Evolutionary conservation across 2,329 filamentous ascomycete species (phyloP).

Genomic region (Penicillium corylophilum): DNA sequence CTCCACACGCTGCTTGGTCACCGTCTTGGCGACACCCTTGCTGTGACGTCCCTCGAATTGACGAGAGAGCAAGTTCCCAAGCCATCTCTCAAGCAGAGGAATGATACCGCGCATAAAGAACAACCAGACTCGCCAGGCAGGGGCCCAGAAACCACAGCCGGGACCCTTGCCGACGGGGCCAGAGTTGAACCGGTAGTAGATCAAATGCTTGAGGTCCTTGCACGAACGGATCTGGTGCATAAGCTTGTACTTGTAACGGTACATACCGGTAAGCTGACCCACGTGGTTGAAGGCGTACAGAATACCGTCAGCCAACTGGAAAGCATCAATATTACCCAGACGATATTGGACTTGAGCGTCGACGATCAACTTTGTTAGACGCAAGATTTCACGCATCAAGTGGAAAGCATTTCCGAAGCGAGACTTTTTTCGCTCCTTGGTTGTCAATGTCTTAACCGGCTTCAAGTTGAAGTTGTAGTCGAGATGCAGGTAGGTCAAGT

Average conservation of each 20-base stretch:
- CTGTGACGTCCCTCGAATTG: constrained; percentile 98
- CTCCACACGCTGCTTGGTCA: constrained; percentile 98
- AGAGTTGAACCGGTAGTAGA: constrained; percentile 98
- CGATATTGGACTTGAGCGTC: constrained; percentile 98
- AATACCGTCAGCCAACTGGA: constrained; percentile 96
- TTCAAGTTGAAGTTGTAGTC: constrained; percentile 99
- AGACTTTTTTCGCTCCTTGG: constrained; percentile 98
- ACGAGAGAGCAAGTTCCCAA: constrained; percentile 91
- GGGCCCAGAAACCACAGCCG: constrained; percentile 98
- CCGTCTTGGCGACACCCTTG: constrained; percentile 98
- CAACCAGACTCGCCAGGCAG: constrained; percentile 97
- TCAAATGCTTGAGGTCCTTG: constrained; percentile 98
- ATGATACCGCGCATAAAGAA: constrained; percentile 99
- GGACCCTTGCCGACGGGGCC: constrained; percentile 96
- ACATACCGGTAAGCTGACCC: constrained; percentile 97
- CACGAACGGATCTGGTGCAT: constrained; percentile 99
- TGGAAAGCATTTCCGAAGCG: constrained; percentile 99
- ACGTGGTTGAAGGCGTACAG: constrained; percentile 99
- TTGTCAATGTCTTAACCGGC: constrained; percentile 96
- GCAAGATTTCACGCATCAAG: constrained; percentile 94
- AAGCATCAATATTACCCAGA: constrained; percentile 96
- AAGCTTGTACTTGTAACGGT: constrained; percentile 99
- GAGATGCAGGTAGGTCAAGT: constrained; percentile 94
- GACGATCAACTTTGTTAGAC: constrained; percentile 94
- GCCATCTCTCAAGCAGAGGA: constrained; percentile 91